Evolutionary conservation across 768 basidiomycete species (phyloP), one percentile per base, ranked within the genome.

Genomic region (Postia placenta): DNA sequence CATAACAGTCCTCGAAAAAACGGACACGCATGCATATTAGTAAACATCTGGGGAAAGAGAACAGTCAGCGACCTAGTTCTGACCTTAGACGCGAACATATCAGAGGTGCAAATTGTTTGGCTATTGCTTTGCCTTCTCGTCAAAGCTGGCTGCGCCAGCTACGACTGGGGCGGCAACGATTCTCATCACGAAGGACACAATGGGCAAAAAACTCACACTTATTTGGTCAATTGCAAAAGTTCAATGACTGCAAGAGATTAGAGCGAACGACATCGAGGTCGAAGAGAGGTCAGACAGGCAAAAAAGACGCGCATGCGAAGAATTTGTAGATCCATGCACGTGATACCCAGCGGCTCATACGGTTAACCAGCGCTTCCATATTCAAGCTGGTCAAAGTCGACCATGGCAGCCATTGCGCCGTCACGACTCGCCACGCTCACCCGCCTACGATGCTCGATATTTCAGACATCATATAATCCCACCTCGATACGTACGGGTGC

Each of bases 381-480:
- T n/a, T n/a, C n/a, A n/a, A n/a, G n/a, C n/a, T n/a, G n/a, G n/a
- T n/a, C n/a, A n/a, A n/a, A n/a, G n/a, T n/a, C 45, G 30, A 45
- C 19, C 30, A 60, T 58, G 58, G 44, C 58, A 6, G 71, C 70
- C 66, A 46, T 78, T n/a, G 56, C 68, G 3, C 72, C 75, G 19
- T 69, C 75, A 30, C 78, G 81, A 45, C 65, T 89, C n/a, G 68
- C 72, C 12, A 70, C 77, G n/a, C 72, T 92, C 53, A 75, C 67
- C 1, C 75, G 78, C 42, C 71, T 87, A 4, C 84, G 83, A 38
- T 84, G 81, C 62, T 62, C 73, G 36, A 79, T 97, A 46, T 95
- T 97, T 61, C 80, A 92, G 61, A 95, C 91, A 7, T 73, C 85
- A 3, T 92, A 87, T 69, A 97, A 97, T 67, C 94, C 94, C 0